These are phyloP conservation scores for Jamesozyma hellenica DNA, from an alignment of 805 yeast genomes.

Conservation along the genomic window DNA sequence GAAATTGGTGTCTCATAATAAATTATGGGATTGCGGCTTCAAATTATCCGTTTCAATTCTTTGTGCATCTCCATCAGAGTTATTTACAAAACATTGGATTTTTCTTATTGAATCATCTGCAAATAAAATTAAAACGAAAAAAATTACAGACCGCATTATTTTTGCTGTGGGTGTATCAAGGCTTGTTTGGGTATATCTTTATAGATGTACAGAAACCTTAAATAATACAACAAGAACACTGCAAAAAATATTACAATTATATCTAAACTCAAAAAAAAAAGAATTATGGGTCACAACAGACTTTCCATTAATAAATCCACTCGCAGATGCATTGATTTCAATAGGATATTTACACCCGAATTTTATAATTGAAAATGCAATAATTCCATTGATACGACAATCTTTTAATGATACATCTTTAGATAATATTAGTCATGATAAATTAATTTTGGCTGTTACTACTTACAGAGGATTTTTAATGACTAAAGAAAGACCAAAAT, in stretches of 20 bases:
- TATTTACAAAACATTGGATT: constrained; percentile 68
- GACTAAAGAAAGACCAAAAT: constrained; percentile 61
- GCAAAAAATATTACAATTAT: constrained; percentile 47
- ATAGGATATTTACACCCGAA: constrained; percentile 73
- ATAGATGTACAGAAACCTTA: constrained; percentile 77
- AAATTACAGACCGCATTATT: constrained; percentile 39
- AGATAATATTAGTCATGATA: constrained; percentile 63
- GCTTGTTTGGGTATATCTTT: constrained; percentile 81
- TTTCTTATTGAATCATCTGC: constrained; percentile 51
- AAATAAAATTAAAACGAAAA: constrained; percentile 57
- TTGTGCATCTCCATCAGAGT: constrained; percentile 69
- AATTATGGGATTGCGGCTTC: constrained; percentile 58
- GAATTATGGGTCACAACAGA: constrained; percentile 73
- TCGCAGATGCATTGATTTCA: constrained; percentile 65
- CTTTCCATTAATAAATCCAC: constrained; percentile 46
- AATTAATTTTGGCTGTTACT: constrained; percentile 55
- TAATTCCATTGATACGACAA: constrained; percentile 56
- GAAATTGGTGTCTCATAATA: constrained; percentile 36
- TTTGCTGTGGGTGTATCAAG: constrained; percentile 60
- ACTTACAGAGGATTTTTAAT: constrained; percentile 63
- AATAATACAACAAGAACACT: constrained; percentile 77
- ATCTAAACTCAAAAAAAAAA: constrained; percentile 49
- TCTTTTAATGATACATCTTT: constrained; percentile 48
- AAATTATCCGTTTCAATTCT: constrained; percentile 62
- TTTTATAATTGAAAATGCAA: constrained; percentile 66